Evolutionary conservation across 768 basidiomycete genomes (phyloP).

Genomic region (Termitomyces titanicus): DNA sequence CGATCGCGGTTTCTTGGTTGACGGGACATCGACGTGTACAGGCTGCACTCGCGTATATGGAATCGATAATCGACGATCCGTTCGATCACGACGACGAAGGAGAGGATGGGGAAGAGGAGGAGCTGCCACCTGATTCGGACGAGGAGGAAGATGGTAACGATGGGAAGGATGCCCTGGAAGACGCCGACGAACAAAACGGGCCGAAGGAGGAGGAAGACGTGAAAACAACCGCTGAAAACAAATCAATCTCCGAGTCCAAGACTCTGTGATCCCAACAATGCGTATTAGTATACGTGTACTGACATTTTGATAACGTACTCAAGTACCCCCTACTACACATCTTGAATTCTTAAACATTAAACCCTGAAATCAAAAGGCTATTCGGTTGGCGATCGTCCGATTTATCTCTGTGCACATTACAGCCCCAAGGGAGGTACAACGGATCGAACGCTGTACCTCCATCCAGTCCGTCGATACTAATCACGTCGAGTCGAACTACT

Average conservation of each 20-base stretch:
- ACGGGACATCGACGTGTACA: constrained; percentile 25
- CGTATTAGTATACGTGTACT: neutral
- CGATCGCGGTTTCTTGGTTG: neutral
- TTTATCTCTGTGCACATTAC: no score
- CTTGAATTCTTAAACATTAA: no score
- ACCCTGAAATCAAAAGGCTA: no score
- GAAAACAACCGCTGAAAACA: neutral
- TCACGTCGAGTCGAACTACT: no score
- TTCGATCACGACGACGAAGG: constrained; percentile 13
- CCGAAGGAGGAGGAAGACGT: neutral
- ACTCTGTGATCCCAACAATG: neutral
- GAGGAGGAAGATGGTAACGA: neutral
- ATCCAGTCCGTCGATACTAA: no score
- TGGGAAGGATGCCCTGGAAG: neutral
- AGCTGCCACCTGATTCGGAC: constrained; percentile 6
- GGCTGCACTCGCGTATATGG: constrained; percentile 81
- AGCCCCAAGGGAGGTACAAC: neutral
- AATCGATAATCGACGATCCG: constrained; percentile 73
- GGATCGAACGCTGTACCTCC: neutral
- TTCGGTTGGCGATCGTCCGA: no score
- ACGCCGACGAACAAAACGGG: constrained; percentile 2
- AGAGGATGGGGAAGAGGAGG: constrained; percentile 6
- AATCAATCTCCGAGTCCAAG: neutral
- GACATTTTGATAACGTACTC: no score
- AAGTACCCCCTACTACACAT: neutral